phyloP scores from a whole-genome alignment of 768 basidiomycete species.

The Arthromyces matolae region DNA sequence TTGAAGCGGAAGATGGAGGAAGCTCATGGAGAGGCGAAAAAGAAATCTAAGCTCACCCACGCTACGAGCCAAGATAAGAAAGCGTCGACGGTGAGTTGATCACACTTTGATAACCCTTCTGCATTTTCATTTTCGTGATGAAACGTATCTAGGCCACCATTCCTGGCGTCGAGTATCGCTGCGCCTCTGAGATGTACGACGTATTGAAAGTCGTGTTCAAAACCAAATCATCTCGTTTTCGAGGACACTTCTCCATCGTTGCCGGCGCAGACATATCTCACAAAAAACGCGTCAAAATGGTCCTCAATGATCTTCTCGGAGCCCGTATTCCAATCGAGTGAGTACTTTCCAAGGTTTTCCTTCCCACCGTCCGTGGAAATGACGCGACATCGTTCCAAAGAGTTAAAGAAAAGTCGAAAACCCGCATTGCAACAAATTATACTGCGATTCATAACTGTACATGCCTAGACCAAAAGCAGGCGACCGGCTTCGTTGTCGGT shows the following conservation, averaged over 20 bases:
- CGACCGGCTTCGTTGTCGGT: background rate
- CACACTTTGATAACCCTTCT: no score
- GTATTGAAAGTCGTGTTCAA: constrained; percentile 13
- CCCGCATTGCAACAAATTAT: no score
- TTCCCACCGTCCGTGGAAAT: no score
- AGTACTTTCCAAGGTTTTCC: no score
- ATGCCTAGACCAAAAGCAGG: background rate
- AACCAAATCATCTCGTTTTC: constrained; percentile 14
- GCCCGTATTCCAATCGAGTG: constrained; percentile 27
- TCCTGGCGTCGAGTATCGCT: constrained; percentile 25
- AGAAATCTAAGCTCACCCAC: no score
- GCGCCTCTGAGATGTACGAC: constrained; percentile 26
- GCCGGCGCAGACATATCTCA: constrained; percentile 20
- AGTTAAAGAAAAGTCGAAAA: no score
- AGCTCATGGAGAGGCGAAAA: background rate
- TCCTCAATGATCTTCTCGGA: constrained; percentile 27
- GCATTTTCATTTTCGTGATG: no score
- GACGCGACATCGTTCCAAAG: no score
- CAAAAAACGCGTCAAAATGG: constrained; percentile 19
- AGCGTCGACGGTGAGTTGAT: background rate
- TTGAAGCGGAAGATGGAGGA: background rate
- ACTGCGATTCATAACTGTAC: no score
- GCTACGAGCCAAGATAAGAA: background rate
- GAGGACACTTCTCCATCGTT: constrained; percentile 30
- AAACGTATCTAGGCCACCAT: no score